These are phyloP conservation scores for Neofusicoccum ribis DNA, from an alignment of 2,329 filamentous ascomycete genomes.

Conservation along the genomic window DNA sequence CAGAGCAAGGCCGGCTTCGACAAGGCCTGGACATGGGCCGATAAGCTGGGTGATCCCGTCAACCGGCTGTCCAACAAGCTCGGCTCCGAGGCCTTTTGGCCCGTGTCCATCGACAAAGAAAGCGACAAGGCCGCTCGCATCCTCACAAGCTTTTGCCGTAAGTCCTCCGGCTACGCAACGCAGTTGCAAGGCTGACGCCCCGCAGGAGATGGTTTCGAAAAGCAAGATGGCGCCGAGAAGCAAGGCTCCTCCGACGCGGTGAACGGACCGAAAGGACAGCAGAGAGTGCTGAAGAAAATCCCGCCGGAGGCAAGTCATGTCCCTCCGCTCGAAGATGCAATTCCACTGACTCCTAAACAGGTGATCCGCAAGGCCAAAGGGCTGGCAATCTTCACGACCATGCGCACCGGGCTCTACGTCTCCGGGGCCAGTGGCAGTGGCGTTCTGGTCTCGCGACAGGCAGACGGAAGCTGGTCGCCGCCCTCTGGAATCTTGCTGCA, in stretches of 20 bases:
- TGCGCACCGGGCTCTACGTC: conserved; percentile 90
- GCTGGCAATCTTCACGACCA: conserved; percentile 90
- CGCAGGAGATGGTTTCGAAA: conserved; percentile 68
- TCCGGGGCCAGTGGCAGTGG: conserved; percentile 89
- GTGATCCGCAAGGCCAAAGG: conserved; percentile 89
- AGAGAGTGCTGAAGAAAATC: conserved; percentile 76
- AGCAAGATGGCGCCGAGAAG: conserved; percentile 49
- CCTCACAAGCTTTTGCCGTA: conserved; percentile 85
- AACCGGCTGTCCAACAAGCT: conserved; percentile 63
- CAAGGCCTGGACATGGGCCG: conserved; percentile 66
- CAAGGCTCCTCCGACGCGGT: conserved; percentile 22
- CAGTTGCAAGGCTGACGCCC: conserved; percentile 23
- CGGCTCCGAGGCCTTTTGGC: conserved; percentile 81
- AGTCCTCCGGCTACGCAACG: conserved; percentile 29
- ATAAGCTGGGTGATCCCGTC: conserved; percentile 72
- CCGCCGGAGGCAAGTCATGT: conserved; percentile 55
- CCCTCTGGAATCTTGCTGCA: conserved; percentile 90
- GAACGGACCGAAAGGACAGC: conserved; percentile 59
- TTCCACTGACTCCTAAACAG: conserved; percentile 30
- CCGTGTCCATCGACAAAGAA: conserved; percentile 81
- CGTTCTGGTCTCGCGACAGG: conserved; percentile 77
- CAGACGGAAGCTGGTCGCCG: conserved; percentile 86
- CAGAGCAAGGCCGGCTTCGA: conserved; percentile 68
- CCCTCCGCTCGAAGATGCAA: background rate
- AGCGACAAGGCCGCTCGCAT: conserved; percentile 90